phyloP scores from a whole-genome alignment of 75 land plant genomes.

The Sequoia sempervirens region DNA sequence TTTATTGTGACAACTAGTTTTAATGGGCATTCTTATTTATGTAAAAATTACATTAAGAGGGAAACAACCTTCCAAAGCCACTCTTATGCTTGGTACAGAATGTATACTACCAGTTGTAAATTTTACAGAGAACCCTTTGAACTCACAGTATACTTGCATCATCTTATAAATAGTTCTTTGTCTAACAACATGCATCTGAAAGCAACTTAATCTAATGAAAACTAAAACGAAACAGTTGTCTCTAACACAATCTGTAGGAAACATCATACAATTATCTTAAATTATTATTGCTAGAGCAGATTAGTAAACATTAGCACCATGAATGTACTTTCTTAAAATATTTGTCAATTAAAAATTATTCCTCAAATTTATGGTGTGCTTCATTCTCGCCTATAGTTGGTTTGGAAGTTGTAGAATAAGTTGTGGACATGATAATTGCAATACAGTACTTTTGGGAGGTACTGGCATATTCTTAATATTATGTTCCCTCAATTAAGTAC shows the following conservation, averaged over 20 bases:
- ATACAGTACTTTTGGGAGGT: background rate
- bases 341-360: background rate
- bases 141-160: background rate
- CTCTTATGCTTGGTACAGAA: background rate
- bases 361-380: background rate
- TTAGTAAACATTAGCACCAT: background rate
- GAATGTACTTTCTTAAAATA: background rate
- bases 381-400: background rate
- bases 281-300: background rate
- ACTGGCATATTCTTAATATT: background rate
- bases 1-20: background rate
- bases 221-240: background rate
- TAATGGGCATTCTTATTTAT: background rate
- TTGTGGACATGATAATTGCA: background rate
- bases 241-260: background rate
- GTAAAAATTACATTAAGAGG: background rate
- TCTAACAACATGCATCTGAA: background rate
- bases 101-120: background rate
- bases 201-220: background rate
- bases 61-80: background rate
- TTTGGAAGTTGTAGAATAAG: background rate
- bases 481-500: background rate
- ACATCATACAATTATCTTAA: background rate
- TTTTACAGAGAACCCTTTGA: background rate
- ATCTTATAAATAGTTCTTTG: background rate